Conservation (phyloP, 345 rosid species). For the Stellera chamaejasme region DNA sequence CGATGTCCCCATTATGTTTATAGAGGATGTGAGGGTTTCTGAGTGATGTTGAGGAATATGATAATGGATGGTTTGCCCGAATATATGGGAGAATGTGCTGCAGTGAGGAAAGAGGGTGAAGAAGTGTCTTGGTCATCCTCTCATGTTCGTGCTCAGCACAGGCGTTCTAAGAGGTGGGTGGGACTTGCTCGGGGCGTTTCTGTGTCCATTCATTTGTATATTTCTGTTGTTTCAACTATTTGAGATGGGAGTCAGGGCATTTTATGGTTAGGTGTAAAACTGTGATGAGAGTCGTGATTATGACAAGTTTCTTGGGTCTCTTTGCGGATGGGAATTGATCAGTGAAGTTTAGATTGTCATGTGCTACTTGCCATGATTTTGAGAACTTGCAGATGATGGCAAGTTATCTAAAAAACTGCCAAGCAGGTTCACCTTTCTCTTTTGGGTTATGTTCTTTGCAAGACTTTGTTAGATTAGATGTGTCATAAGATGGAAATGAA, state of each 20-base stretch:
- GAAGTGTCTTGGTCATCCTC: constrained; percentile 21
- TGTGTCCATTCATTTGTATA: neutral
- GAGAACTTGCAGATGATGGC: constrained; percentile 3
- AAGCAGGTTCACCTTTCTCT: too few relatives aligned
- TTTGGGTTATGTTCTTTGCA: too few relatives aligned
- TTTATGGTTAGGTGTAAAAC: too few relatives aligned
- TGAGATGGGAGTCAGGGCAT: neutral
- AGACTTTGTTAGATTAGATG: too few relatives aligned
- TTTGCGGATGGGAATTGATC: neutral
- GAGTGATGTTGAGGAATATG: constrained; percentile 13
- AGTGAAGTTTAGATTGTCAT: neutral
- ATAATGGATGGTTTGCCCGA: constrained; percentile 36
- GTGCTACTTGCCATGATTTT: neutral
- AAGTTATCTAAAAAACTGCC: neutral
- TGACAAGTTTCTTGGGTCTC: neutral
- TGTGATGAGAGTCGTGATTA: neutral
- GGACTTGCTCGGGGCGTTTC: neutral
- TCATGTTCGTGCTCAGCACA: constrained; percentile 34
- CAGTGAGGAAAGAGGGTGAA: constrained; percentile 23
- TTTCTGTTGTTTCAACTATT: neutral
- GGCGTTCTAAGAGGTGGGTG: constrained; percentile 74
- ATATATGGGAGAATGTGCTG: constrained; percentile 17
- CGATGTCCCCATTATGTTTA: neutral
- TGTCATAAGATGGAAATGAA: too few relatives aligned
- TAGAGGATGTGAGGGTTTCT: constrained; percentile 20